Evolutionary conservation across 2,329 filamentous ascomycete species (phyloP).

Genomic region (Decorospora gaudefroyi): DNA sequence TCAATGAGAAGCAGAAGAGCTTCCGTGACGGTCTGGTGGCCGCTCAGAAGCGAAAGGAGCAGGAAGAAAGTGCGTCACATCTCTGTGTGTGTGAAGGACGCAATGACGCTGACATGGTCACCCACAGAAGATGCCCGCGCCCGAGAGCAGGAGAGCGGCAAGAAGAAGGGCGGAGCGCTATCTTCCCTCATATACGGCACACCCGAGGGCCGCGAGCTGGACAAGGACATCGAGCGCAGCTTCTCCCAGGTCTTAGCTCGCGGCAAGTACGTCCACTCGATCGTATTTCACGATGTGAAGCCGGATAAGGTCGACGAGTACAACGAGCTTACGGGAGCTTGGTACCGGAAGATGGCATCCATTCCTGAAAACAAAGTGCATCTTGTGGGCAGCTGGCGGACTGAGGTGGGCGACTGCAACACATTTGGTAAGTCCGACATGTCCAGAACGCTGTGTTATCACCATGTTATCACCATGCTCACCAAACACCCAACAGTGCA

Average conservation of each 20-base stretch:
- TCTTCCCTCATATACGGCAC: slow-evolving; percentile 95
- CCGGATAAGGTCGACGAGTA: slow-evolving; percentile 96
- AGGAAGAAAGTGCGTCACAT: slow-evolving; percentile 78
- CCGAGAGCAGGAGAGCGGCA: slow-evolving; percentile 63
- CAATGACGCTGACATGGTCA: slow-evolving; percentile 52
- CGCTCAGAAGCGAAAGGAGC: slow-evolving; percentile 74
- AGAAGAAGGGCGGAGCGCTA: slow-evolving; percentile 69
- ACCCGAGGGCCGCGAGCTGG: slow-evolving; percentile 89
- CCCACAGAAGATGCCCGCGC: slow-evolving; percentile 59
- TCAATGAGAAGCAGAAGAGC: slow-evolving; percentile 80
- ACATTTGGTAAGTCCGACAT: slow-evolving; percentile 74
- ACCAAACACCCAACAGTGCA: slow-evolving; percentile 69
- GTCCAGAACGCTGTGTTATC: not conserved
- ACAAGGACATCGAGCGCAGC: slow-evolving; percentile 92
- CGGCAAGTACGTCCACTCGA: slow-evolving; percentile 98
- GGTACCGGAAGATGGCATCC: slow-evolving; percentile 89
- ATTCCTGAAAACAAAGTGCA: slow-evolving; percentile 90
- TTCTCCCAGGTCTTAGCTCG: slow-evolving; percentile 94
- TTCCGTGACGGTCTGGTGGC: slow-evolving; percentile 82
- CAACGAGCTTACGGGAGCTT: slow-evolving; percentile 81
- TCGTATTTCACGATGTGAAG: slow-evolving; percentile 94
- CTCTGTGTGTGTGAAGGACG: slow-evolving; percentile 49
- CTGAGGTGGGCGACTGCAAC: slow-evolving; percentile 95
- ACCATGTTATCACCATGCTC: slow-evolving; percentile 1
- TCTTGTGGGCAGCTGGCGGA: slow-evolving; percentile 96